These are phyloP conservation scores for Ochetophila trinervis DNA, from an alignment of 306 rosid species.

Conservation along the genomic window DNA sequence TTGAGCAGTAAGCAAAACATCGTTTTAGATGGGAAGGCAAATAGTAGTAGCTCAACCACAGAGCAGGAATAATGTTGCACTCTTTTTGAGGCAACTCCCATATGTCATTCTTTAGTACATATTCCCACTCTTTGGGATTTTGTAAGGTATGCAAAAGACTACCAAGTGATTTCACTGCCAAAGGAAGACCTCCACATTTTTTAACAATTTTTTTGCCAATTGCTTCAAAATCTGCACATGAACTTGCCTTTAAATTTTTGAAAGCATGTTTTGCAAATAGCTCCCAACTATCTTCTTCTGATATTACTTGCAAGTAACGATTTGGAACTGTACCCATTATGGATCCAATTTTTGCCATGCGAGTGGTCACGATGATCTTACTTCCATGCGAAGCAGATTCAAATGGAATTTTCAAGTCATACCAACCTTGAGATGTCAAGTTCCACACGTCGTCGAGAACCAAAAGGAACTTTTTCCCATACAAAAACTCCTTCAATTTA, in stretches of 20 bases:
- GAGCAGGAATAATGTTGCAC: background rate
- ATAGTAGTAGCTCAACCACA: slow-evolving; percentile 15
- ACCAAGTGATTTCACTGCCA: slow-evolving; percentile 3
- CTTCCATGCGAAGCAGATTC: background rate
- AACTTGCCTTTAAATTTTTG: background rate
- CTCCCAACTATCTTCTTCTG: background rate
- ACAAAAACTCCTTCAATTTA: background rate
- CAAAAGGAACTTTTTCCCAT: background rate
- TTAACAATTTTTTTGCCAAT: slow-evolving; percentile 14
- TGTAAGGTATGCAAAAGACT: background rate
- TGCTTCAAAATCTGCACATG: background rate
- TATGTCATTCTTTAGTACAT: background rate
- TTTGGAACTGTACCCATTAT: background rate
- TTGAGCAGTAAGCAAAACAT: slow-evolving; percentile 26
- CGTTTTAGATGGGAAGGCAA: slow-evolving; percentile 17
- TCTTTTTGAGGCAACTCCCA: background rate
- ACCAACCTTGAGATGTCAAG: background rate
- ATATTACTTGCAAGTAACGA: background rate
- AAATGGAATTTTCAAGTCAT: background rate
- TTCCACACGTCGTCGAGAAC: slow-evolving; percentile 5
- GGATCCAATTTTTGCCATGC: slow-evolving; percentile 2
- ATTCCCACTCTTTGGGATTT: background rate
- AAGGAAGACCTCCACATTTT: slow-evolving; percentile 28
- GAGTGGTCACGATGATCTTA: slow-evolving; percentile 13
- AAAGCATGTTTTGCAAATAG: slow-evolving; percentile 9